Percentiles rank a stretch among this genome's conserved stretches.
Evolutionary conservation across 306 rosid genomes (phyloP).

Genomic region (Canavalia ensiformis): DNA sequence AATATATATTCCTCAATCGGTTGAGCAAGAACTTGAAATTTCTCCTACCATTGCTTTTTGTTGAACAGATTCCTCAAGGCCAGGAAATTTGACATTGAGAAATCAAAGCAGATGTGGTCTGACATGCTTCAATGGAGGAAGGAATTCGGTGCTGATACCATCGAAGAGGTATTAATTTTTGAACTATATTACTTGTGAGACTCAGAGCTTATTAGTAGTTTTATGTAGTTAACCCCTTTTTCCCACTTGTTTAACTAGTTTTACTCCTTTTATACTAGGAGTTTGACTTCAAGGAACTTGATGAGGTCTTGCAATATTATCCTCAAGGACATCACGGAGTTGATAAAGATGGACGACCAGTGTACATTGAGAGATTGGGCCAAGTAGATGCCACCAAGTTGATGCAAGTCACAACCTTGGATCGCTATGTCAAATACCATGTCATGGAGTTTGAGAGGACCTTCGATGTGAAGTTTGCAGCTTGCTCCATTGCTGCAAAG

Average conservation of each 20-base stretch:
- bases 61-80: slow-evolving; percentile 81
- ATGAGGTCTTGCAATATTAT: slow-evolving; percentile 77
- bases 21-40: neutral
- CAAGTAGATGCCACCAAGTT: slow-evolving; percentile 76
- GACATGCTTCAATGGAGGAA: slow-evolving; percentile 93
- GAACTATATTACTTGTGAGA: neutral
- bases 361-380: slow-evolving; percentile 89
- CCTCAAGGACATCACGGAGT: slow-evolving; percentile 96
- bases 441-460: slow-evolving; percentile 90
- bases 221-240: neutral
- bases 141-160: slow-evolving; percentile 82
- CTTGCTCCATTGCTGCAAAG: slow-evolving; percentile 92
- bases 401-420: slow-evolving; percentile 87
- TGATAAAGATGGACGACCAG: slow-evolving; percentile 91
- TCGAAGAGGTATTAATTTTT: slow-evolving; percentile 66
- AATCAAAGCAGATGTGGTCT: slow-evolving; percentile 94
- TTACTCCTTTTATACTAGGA: slow-evolving; percentile 56
- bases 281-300: slow-evolving; percentile 79
- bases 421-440: slow-evolving; percentile 83
- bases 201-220: neutral
- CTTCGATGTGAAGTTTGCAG: slow-evolving; percentile 77
- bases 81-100: slow-evolving; percentile 83
- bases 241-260: neutral
- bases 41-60: neutral
- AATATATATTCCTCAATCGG: neutral